These are phyloP conservation scores for Cyathus olla DNA, from an alignment of 1,284 basidiomycete species.

Conservation along the genomic window DNA sequence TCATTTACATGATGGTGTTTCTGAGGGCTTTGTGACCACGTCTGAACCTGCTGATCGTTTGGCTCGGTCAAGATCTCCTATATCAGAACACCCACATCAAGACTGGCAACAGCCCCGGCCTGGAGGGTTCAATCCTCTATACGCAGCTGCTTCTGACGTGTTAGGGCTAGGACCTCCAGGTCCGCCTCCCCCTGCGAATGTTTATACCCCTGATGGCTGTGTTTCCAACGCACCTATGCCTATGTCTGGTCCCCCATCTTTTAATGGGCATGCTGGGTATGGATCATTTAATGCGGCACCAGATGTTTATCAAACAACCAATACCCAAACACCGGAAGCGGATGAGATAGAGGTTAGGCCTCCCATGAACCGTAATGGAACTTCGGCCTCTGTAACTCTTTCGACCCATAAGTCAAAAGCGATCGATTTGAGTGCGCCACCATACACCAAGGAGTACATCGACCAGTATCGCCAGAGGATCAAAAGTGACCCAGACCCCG, in stretches of 20 bases:
- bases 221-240: slow-evolving; percentile 17
- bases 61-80: slow-evolving; percentile 16
- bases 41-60: background rate
- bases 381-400: slow-evolving; percentile 65
- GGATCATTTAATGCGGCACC: slow-evolving; percentile 19
- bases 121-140: slow-evolving; percentile 64
- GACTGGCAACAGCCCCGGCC: slow-evolving; percentile 42
- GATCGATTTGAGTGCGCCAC: slow-evolving; percentile 87
- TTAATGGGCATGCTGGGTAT: too few species aligned
- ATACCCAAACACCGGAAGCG: slow-evolving; percentile 39
- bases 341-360: slow-evolving; percentile 69
- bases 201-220: too few species aligned
- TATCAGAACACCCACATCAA: slow-evolving; percentile 22
- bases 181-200: too few species aligned
- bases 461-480: slow-evolving; percentile 97
- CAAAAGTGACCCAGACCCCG: slow-evolving; percentile 97
- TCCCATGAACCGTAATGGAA: slow-evolving; percentile 65
- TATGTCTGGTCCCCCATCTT: slow-evolving; percentile 16
- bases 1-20: too few species aligned
- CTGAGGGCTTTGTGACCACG: too few species aligned
- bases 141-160: slow-evolving; percentile 84
- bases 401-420: slow-evolving; percentile 83
- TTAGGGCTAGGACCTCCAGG: slow-evolving; percentile 77
- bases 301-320: slow-evolving; percentile 20
- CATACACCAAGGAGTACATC: slow-evolving; percentile 96